phyloP scores from a whole-genome alignment of 768 basidiomycete species.

The Symmetrospora coprosmae region DNA sequence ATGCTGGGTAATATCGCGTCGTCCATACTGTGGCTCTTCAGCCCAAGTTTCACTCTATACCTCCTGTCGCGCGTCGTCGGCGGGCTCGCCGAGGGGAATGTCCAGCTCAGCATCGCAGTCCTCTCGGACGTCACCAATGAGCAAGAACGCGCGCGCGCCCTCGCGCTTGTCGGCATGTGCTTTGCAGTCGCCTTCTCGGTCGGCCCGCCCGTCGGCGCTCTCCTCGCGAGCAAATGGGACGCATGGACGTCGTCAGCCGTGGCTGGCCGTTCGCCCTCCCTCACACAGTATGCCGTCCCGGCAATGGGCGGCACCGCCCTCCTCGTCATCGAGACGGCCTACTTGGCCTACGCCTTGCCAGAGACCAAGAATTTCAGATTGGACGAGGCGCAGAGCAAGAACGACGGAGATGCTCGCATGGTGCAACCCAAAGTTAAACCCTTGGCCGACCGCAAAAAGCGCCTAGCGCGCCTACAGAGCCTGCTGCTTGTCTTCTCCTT shows the following conservation, averaged over 20 bases:
- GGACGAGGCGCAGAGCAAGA: slow-evolving; percentile 26
- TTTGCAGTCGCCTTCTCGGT: slow-evolving; percentile 82
- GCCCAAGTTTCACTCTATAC: slow-evolving; percentile 2
- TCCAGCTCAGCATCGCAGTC: slow-evolving; percentile 87
- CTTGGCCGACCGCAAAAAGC: slow-evolving; percentile 30
- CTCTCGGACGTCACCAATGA: slow-evolving; percentile 78
- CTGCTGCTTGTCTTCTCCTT: slow-evolving; percentile 76
- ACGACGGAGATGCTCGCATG: not conserved
- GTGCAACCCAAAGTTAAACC: slow-evolving; percentile 21
- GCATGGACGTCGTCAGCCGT: not conserved
- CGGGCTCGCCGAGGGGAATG: slow-evolving; percentile 90
- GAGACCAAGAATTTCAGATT: slow-evolving; percentile 57
- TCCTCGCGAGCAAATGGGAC: slow-evolving; percentile 34
- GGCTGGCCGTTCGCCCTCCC: slow-evolving; percentile 26
- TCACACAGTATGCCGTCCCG: slow-evolving; percentile 86
- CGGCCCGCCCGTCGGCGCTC: slow-evolving; percentile 39
- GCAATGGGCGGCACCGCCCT: slow-evolving; percentile 68
- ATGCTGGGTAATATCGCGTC: slow-evolving; percentile 91
- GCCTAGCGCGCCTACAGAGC: slow-evolving; percentile 47
- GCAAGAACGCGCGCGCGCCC: slow-evolving; percentile 57
- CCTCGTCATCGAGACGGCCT: slow-evolving; percentile 62
- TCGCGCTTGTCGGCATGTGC: slow-evolving; percentile 87
- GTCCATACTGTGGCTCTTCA: slow-evolving; percentile 55
- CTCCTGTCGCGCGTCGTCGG: slow-evolving; percentile 59
- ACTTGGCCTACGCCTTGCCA: slow-evolving; percentile 60